Evolutionary conservation across 257 asterid species (phyloP).

Genomic region (Solanum arcanum): DNA sequence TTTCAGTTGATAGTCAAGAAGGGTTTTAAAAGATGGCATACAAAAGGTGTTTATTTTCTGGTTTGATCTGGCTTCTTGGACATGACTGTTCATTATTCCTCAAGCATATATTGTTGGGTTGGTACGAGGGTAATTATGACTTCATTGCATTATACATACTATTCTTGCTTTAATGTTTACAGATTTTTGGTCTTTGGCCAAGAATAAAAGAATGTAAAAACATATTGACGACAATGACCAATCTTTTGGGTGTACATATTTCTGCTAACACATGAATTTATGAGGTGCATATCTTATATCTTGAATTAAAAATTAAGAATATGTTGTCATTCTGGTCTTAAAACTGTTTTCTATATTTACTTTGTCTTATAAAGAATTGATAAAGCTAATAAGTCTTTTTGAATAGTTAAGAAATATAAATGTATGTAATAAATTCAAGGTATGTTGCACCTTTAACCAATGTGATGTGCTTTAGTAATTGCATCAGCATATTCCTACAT

Average conservation of each 20-base stretch:
- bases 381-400: not conserved
- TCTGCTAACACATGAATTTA: not conserved
- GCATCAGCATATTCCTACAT: not conserved
- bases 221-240: not conserved
- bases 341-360: not conserved
- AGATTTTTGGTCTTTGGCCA: not conserved
- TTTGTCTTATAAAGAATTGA: not conserved
- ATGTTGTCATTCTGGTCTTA: not conserved
- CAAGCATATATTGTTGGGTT: not conserved
- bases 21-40: not conserved
- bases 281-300: not conserved
- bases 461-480: not conserved
- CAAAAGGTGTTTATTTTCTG: not conserved
- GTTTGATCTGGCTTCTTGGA: not conserved
- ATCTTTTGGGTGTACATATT: not conserved
- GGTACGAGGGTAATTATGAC: not conserved
- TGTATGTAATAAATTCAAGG: not conserved
- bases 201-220: not conserved
- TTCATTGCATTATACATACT: not conserved
- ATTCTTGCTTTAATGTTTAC: not conserved
- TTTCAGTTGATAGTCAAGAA: not conserved
- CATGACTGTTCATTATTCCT: not conserved
- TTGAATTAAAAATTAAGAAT: not conserved
- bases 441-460: not conserved
- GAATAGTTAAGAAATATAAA: not conserved